Evolutionary conservation across 176 grass and related monocot species (phyloP).

Genomic region (Elaeis guineensis): DNA sequence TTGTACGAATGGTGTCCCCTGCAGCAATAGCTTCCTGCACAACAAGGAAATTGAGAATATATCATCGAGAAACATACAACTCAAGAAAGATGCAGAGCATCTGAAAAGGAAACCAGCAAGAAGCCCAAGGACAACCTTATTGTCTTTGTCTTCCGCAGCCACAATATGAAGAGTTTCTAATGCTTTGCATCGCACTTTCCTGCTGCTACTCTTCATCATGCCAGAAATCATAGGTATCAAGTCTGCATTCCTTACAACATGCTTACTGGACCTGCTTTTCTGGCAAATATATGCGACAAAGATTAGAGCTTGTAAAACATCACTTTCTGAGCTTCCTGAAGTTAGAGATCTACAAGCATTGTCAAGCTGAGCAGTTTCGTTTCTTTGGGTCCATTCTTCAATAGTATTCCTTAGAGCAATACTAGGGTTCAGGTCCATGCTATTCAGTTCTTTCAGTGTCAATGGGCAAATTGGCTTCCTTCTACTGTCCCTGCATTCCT

Average conservation of each 20-base stretch:
- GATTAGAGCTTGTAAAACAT: conserved; percentile 61
- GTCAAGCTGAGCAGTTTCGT: conserved; percentile 70
- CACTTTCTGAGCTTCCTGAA: conserved; percentile 48
- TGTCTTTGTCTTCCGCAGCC: conserved; percentile 73
- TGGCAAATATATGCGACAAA: conserved; percentile 61
- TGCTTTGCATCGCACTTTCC: conserved; percentile 53
- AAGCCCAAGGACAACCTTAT: conserved; percentile 51
- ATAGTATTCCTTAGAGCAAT: conserved; percentile 82
- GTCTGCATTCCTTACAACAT: conserved; percentile 44
- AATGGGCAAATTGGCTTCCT: conserved; percentile 61
- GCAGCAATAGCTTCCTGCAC: conserved; percentile 62
- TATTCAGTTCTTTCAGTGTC: conserved; percentile 60
- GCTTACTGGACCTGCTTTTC: conserved; percentile 46
- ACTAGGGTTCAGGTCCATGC: conserved; percentile 70
- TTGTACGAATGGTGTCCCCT: conserved; percentile 80
- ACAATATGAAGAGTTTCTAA: conserved; percentile 55
- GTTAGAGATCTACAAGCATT: conserved; percentile 43
- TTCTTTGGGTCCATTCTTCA: conserved; percentile 87
- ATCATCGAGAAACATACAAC: conserved; percentile 6
- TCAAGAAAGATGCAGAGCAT: conserved; percentile 2
- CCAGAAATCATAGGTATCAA: conserved; percentile 62
- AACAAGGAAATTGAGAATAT: conserved; percentile 6
- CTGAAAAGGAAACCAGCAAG: conserved; percentile 1
- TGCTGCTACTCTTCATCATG: conserved; percentile 63
- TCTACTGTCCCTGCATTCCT: conserved; percentile 43